Base-by-base conservation (phyloP, 2,329 filamentous ascomycete genomes). In the Ceratocystis colombiana region DNA sequence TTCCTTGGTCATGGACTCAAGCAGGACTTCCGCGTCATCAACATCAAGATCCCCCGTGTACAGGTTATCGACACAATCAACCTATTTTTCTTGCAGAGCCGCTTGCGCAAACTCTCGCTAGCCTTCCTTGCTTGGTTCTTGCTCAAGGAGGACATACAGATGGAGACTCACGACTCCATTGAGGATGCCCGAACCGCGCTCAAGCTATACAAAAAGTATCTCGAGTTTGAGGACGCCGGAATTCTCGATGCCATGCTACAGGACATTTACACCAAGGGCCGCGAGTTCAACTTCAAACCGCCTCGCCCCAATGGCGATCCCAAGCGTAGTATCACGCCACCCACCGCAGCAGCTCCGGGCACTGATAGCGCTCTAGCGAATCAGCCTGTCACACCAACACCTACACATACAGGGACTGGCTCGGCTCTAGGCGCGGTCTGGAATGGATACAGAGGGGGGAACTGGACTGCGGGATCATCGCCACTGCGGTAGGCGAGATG, bases 1-100 rank as follows among this genome's bases (percentile, higher is more conserved):
- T 99, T 99, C 74, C 83, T 99, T 4, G 94, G 94, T 1, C 94
- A 99, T 72, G 93, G 93, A 3, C 80, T 99, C 53, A 90, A 90
- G 70, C 93, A 94, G 71, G 94, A 99, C 76, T 97, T 99, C 77
- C 90, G 94, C 64, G 96, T 96, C 66, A 96, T 96, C 76, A 99
- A 99, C 75, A 96, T 99, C 66, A 90, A 96, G 74, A 88, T 99
- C 0, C 94, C 95, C 1, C 89, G 88, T 73, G 76, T 84, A 2
- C 94, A 99, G 74, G 88, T 96, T 45, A 90, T 99, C 66, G 94
- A 99, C 76, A 99, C 95, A 0, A 91, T 92, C 70, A 88, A 95
- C 69, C 81, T 96, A 1, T 97, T 96, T 78, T 95, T 89, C 76
- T 85, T 96, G 67, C 85, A 88, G 66, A 81, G 84, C 17, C 87